Base-by-base conservation (phyloP, 2,329 filamentous ascomycete genomes). In the Epichloe festucae region DNA sequence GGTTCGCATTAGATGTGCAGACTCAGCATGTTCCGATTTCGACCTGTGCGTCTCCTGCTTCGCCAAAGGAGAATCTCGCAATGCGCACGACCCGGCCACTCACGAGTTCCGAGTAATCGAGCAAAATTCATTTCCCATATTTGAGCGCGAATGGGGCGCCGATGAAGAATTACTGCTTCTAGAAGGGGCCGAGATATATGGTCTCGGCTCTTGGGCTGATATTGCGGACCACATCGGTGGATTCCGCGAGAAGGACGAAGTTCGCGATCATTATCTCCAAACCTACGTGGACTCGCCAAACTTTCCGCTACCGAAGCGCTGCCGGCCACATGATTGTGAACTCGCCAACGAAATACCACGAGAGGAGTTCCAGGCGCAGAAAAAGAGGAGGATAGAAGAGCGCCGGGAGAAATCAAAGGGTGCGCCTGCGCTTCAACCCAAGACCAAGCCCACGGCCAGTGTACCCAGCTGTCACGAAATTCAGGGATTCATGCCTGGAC, bases 221-320 rank as follows among this genome's bases (percentile, higher is more conserved):
- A 94, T 98, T 56, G 90, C 93, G 39, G 91, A 98, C 67, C 93
- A 98, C 66, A 97, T 98, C 60, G 93, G 93, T 49, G 93, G 93
- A 11, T 97, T 90, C 63, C 82, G 93, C 52, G 84, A 85, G 57
- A 97, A 95, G 65, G 91, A 97, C 59, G 93, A 98, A 69, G 93
- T 97, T 36, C 83, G 89, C 56, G 87, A 96, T 58, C 93, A 98
- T 67, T 98, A 98, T 67, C 80, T 93, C 57, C 75, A 84, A 55
- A 91, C 87, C 15, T 98, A 94, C 60, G 77, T 98, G 57, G 76
- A 95, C 52, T 94, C 89, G 49, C 73, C 82, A 1, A 78, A 77
- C 17, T 98, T 98, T 58, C 93, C 93, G 0, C 74, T 98, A 0
- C 91, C 93, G 0, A 83, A 89, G 63, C 79, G 87, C 59, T 93